Base-by-base conservation (phyloP, 768 basidiomycete genomes). In the Xanthoconium stramineum region DNA sequence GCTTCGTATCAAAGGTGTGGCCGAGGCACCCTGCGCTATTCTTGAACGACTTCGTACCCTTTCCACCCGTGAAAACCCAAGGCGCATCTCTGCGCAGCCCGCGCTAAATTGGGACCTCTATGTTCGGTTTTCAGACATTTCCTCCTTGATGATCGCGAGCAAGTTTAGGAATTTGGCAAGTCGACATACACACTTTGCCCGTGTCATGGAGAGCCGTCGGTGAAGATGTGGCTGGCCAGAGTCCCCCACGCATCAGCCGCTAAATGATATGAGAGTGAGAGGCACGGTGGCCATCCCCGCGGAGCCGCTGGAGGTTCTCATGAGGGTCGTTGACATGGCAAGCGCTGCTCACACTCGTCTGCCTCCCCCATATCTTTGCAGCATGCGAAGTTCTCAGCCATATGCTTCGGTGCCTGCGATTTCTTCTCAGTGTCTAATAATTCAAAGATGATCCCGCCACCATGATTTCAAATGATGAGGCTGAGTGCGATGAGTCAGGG, bases 71-170 rank as follows among this genome's bases (percentile, higher is more conserved):
- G 54, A 45, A 57, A 52, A 56, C 24, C 17, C 8, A 38, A 0
- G 17, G n/a, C 38, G 37, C 42, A n/a, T 15, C 36, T 7, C 20
- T 37, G 57, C 45, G 55, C 39, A 39, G 53, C 52, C 17, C 35
- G 13, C n/a, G 14, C 53, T 42, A 59, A 59, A 36, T 57, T 12
- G 9, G 35, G 46, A 17, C 12, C 40, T 49, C 4, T 36, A n/a
- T 36, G 43, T 19, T 44, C 42, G 24, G 7, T 19, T 44, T n/a
- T 29, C 50, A 50, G 50, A 50, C 53, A 15, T 7, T 37, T 6
- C 24, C 32, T 45, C 65, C 65, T 53, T 65, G 30, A 62, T 62
- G 63, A 58, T 54, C 63, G 58, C 58, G 56, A 48, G 20, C 9
- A 39, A 36, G 10, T 14, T 50, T 2, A 24, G 30, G 14, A 35